Percentiles rank a stretch among this genome's conserved stretches.
Evolutionary conservation across 202 grass and related monocot species (phyloP).

Genomic region (Carex sylvatica): DNA sequence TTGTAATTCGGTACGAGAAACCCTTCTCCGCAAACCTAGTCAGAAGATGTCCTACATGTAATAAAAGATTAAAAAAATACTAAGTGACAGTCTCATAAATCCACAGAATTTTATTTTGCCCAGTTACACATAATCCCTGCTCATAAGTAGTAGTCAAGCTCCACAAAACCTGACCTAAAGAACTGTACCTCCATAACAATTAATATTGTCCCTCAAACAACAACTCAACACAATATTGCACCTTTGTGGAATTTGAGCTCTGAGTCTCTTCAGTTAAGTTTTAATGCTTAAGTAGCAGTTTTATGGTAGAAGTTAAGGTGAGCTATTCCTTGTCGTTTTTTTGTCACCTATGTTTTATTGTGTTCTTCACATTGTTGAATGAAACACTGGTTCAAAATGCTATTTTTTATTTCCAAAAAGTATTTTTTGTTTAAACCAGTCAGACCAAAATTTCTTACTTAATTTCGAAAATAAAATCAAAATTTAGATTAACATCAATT

Average conservation of each 20-base stretch:
- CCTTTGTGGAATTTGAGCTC: background rate
- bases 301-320: background rate
- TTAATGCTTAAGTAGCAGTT: background rate
- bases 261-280: background rate
- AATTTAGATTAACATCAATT: background rate
- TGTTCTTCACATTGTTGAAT: background rate
- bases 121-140: background rate
- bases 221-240: background rate
- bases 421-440: background rate
- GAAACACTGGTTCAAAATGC: background rate
- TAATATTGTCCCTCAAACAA: background rate
- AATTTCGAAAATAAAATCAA: background rate
- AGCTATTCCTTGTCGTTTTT: background rate
- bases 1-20: constrained; percentile 34
- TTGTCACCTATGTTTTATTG: background rate
- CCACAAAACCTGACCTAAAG: background rate
- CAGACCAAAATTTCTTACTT: background rate
- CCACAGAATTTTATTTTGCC: background rate
- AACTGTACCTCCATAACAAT: background rate
- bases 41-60: constrained; percentile 54
- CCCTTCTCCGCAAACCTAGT: constrained; percentile 51
- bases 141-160: background rate
- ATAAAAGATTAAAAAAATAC: background rate
- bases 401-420: background rate
- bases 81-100: background rate